Evolutionary conservation across 768 basidiomycete genomes (phyloP).

Genomic region (Lentinula aciculospora): DNA sequence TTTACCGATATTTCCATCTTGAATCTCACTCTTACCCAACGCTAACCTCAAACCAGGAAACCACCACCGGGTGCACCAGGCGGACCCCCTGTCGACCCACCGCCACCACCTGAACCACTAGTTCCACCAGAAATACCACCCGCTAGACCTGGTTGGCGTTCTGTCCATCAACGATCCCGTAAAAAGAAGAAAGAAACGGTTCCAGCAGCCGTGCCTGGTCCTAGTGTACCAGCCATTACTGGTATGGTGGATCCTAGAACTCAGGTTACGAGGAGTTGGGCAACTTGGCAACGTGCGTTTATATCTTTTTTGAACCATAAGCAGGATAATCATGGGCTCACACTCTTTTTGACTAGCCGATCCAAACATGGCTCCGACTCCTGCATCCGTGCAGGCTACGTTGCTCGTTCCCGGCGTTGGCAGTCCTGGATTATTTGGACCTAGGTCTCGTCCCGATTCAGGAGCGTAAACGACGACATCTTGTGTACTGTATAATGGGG

Average conservation of each 20-base stretch:
- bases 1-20: slow-evolving; percentile 19
- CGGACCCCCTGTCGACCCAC: slow-evolving; percentile 37
- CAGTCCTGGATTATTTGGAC: slow-evolving; percentile 74
- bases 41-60: slow-evolving; percentile 23
- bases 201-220: slow-evolving; percentile 28
- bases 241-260: slow-evolving; percentile 32
- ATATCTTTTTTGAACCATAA: neutral
- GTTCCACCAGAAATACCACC: slow-evolving; percentile 35
- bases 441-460: slow-evolving; percentile 53
- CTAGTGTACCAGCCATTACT: slow-evolving; percentile 19
- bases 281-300: slow-evolving; percentile 63
- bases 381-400: slow-evolving; percentile 54
- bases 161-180: slow-evolving; percentile 32
- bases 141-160: slow-evolving; percentile 59
- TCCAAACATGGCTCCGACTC: slow-evolving; percentile 49
- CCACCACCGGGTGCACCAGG: slow-evolving; percentile 39
- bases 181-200: slow-evolving; percentile 42
- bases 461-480: neutral
- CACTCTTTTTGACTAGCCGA: slow-evolving; percentile 44
- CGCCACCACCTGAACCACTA: slow-evolving; percentile 31
- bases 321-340: neutral
- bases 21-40: neutral
- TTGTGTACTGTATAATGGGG: neutral
- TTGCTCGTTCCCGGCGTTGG: slow-evolving; percentile 52
- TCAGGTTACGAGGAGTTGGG: slow-evolving; percentile 46